A percentile compares a stretch with the other conserved stretches of the same genome.
These are phyloP conservation scores for Cenococcum geophilum DNA, from an alignment of 495 filamentous ascomycete species.

Conservation along the genomic window DNA sequence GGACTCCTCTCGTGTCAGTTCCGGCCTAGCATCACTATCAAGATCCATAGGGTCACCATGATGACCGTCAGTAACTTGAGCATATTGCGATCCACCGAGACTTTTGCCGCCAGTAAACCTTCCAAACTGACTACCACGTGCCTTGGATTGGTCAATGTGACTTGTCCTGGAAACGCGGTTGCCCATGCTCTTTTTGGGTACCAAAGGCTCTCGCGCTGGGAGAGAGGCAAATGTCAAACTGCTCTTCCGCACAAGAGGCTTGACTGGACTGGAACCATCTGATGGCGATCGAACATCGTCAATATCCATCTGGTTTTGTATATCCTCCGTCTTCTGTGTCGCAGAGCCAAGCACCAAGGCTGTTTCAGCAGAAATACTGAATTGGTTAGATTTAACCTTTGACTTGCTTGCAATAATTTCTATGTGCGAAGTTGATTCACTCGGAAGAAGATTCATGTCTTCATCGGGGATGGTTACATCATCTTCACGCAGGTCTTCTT, in stretches of 20 bases:
- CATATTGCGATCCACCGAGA: conserved; percentile 42
- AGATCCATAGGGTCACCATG: conserved; percentile 53
- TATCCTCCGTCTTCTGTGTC: conserved; percentile 17
- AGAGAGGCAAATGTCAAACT: conserved; percentile 89
- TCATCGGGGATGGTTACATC: conserved; percentile 17
- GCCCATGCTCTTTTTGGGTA: conserved; percentile 70
- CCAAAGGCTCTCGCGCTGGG: conserved; percentile 81
- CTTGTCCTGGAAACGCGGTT: conserved; percentile 67
- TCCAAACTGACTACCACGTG: conserved; percentile 56
- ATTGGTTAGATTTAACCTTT: conserved; percentile 14
- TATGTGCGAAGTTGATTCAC: background rate
- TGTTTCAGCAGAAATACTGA: conserved; percentile 15
- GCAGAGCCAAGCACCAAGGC: conserved; percentile 8
- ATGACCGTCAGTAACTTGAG: conserved; percentile 44
- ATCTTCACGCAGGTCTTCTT: conserved; percentile 13
- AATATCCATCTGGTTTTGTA: conserved; percentile 44
- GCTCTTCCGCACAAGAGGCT: conserved; percentile 73
- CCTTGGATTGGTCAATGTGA: conserved; percentile 63
- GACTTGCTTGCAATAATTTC: background rate
- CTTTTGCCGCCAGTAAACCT: conserved; percentile 56
- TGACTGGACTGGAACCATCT: conserved; percentile 55
- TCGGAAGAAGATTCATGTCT: conserved; percentile 2
- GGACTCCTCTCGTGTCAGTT: conserved; percentile 34
- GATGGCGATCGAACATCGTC: conserved; percentile 55
- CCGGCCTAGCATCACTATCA: conserved; percentile 46